Evolutionary conservation across 2,329 filamentous ascomycete genomes (phyloP), one percentile per base, ranked within the genome.

Genomic region (Zymoseptoria brevis): DNA sequence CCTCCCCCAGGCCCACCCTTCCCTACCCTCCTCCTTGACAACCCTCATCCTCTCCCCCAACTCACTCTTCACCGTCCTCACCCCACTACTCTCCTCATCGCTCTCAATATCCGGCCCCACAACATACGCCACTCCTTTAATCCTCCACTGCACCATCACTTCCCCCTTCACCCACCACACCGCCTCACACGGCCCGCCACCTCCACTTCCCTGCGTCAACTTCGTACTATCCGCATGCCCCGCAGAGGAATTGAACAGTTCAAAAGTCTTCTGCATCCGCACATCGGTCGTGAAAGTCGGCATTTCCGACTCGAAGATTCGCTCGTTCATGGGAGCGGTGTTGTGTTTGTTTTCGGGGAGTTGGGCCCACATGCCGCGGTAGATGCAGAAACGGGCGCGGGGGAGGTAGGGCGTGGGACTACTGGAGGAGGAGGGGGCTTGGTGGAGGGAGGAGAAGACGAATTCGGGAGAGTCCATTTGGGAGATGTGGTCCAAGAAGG

Each of bases 281-380:
- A 83, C 84, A 73, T 97, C 94, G 0, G 91, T 96, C 0, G 93
- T 96, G 69, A 96, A 87, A 0, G 88, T 87, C 2, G 88, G 82
- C 66, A 93, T 77, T 65, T 97, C 91, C 67, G 84, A 90, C 68
- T 88, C 86, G 71, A 83, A 96, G 0, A 83, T 75, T 6, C 76
- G 66, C 4, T 88, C 86, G 73, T 96, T 96, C 62, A 80, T 79
- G 63, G 84, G 80, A 2, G 89, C 87, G 35, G 83, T 76, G 74
- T 94, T 93, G 73, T 86, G 84, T 50, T 84, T 82, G 74, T 92
- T 89, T 56, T 79, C 79, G 3, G 87, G 86, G 0, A 96, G 78
- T 57, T 82, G 80, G 0, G 85, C 86, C 84, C 89, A 96, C 76
- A 96, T 86, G 66, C 91, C 90, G 61, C 93, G 87, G 76, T 85